Conservation (phyloP, 164 flowering plant genomes). For the Vitis riparia region DNA sequence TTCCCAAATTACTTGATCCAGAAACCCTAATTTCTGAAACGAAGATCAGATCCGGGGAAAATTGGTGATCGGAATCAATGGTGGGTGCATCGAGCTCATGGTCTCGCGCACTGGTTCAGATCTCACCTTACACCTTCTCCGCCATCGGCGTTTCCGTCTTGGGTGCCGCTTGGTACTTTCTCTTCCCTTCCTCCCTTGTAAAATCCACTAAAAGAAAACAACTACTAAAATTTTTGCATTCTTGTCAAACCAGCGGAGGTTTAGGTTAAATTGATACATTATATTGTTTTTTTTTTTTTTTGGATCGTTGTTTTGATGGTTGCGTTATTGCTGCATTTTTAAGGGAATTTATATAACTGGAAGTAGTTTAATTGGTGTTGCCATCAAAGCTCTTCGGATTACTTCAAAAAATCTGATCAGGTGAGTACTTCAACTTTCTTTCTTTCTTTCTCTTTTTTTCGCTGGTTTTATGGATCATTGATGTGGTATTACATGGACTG, state of each 20-base stretch:
- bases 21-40: too few species aligned
- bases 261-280: too few species aligned
- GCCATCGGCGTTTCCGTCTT: constrained; percentile 97
- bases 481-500: too few species aligned
- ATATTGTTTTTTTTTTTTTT: not conserved
- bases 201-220: too few species aligned
- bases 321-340: not conserved
- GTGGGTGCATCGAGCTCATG: too few species aligned
- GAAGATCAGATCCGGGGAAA: too few species aligned
- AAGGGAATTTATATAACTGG: constrained; percentile 98
- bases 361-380: constrained; percentile 98
- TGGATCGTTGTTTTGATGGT: too few species aligned
- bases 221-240: not conserved
- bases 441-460: not conserved
- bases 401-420: constrained; percentile 97
- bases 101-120: constrained; percentile 62
- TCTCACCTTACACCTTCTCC: constrained; percentile 94
- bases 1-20: too few species aligned
- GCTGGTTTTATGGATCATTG: too few species aligned
- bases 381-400: constrained; percentile 93
- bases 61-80: too few species aligned
- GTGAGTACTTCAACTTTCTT: constrained; percentile 24
- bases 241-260: not conserved
- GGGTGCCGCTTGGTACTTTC: constrained; percentile 89
- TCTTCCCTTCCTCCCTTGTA: not conserved